Evolutionary conservation across 176 grass and related monocot species (phyloP).

Genomic region (Oryza punctata): DNA sequence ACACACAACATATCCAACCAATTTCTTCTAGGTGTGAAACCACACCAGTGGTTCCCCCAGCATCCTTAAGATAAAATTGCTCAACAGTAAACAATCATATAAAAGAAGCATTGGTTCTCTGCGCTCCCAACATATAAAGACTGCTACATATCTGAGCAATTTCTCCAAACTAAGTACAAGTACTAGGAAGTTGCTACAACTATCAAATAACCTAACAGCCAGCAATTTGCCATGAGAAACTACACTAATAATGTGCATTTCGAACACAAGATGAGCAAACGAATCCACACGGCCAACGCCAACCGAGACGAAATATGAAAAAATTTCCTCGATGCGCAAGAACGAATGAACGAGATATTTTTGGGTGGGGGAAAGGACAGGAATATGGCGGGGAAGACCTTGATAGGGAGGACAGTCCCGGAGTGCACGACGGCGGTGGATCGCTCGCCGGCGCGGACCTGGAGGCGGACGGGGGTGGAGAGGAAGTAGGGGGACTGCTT

Average conservation of each 20-base stretch:
- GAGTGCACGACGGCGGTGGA: slow-evolving; percentile 69
- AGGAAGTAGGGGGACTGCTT: slow-evolving; percentile 90
- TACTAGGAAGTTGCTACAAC: neutral
- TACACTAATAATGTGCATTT: slow-evolving; percentile 13
- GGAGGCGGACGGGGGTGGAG: slow-evolving; percentile 76
- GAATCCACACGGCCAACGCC: neutral
- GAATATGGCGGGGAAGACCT: slow-evolving; percentile 23
- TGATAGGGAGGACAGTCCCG: slow-evolving; percentile 78
- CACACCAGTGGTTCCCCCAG: neutral
- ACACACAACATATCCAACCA: neutral
- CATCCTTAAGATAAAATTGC: neutral
- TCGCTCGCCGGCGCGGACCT: slow-evolving; percentile 73
- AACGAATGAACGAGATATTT: neutral
- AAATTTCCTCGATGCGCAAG: neutral
- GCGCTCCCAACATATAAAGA: too few species aligned
- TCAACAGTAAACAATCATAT: neutral
- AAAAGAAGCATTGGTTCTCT: neutral
- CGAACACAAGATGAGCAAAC: slow-evolving; percentile 13
- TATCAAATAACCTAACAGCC: neutral
- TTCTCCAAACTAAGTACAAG: slow-evolving; percentile 9
- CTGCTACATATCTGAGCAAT: neutral
- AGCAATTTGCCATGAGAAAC: neutral
- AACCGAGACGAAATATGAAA: neutral
- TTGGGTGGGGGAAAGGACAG: neutral
- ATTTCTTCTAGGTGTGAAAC: slow-evolving; percentile 8